Evolutionary conservation across 228 moss, liverwort and hornwort genomes (phyloP), one percentile per base, ranked within the genome.

Genomic region (Sphagnum magellanicum): DNA sequence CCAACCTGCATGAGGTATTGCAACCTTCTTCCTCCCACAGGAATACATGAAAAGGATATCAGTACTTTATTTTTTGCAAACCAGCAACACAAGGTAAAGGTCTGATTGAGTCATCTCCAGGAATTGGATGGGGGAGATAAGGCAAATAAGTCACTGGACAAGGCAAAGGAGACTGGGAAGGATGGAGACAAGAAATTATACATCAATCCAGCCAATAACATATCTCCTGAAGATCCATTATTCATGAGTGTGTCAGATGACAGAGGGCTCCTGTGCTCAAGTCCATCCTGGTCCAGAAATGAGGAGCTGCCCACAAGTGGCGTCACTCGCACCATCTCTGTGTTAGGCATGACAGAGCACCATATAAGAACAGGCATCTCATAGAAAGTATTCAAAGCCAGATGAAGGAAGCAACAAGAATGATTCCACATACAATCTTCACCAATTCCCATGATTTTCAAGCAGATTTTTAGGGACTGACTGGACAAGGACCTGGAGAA

Each of bases 301-400:
- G 77, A 67, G 32, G 91, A 80, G 71, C 83, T 91, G 58, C 91
- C 91, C 73, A 87, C 87, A 48, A 84, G 72, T 17, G 84, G 77
- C 64, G 91, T 91, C 58, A 89, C 89, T 73, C 89, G 81, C 59
- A 89, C 79, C 57, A 91, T 91, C 71, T 91, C 91, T 89, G 82
- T 67, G 67, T 62, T 67, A 68, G 50, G 70, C n/a, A n/a, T 11
- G 16, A 6, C 5, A 66, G 10, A 72, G 6, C n/a, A 53, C 55
- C 55, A 48, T 63, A 16, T 55, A 8, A 55, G 55, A 8, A 55
- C 8, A 12, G 1, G 9, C 55, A 55, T 55, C 55, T 55, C 1
- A 4, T 55, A 8, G 12, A 12, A 7, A 13, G 14, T 12, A 14
- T 6, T 17, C 12, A 66, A 32, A 66, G 12, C 6, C 50, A 66